Base-by-base conservation (phyloP, 2,329 filamentous ascomycete species). In the Chaetomium sp. region DNA sequence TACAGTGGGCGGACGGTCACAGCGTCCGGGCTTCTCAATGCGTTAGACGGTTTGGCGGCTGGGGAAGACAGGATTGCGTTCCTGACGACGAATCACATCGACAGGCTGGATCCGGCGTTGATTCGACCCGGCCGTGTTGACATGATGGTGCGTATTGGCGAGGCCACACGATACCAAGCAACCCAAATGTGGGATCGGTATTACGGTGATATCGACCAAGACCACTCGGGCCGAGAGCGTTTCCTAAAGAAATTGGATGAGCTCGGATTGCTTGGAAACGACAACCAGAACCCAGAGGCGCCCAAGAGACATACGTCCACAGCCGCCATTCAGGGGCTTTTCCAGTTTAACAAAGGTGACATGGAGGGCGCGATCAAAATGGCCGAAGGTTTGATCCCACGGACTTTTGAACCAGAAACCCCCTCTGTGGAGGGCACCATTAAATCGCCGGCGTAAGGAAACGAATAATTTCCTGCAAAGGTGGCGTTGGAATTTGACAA, bases 61-160 rank as follows among this genome's bases (percentile, higher is more conserved):
- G 89, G 91, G 10, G 94, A 97, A 69, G 92, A 97, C 74, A 83
- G 94, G 52, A 88, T 99, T 59, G 85, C 95, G 1, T 96, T 99
- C 71, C 77, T 95, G 60, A 99, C 94, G 1, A 95, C 92, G 19
- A 99, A 99, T 67, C 90, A 96, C 67, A 84, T 96, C 40, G 91
- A 96, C 62, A 81, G 89, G 42, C 79, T 97, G 1, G 91, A 96
- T 66, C 87, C 90, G 58, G 94, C 94, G 4, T 74, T 99, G 43
- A 89, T 97, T 48, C 81, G 94, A 32, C 94, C 94, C 0, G 94
- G 94, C 0, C 82, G 94, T 49, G 91, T 99, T 0, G 94, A 99
- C 71, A 88, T 97, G 86, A 94, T 89, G 62, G 81, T 95, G 3
- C 83, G 89, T 53, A 86, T 99, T 49, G 92, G 91, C 40, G 88